Evolutionary conservation across 768 basidiomycete genomes (phyloP).

Genomic region (Tephrocybe sp.): DNA sequence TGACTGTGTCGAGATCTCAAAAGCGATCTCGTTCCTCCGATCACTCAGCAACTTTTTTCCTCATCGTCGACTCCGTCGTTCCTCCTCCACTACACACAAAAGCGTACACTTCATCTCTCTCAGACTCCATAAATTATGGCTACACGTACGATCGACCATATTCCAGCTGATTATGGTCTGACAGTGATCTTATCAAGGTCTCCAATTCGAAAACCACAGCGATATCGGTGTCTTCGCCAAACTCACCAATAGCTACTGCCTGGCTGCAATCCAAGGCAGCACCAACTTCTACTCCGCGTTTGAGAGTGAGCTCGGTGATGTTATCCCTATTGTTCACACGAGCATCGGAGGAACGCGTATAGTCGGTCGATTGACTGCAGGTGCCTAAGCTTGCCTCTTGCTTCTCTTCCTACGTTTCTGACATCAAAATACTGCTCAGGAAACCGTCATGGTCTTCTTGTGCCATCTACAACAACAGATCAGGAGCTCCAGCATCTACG

Average conservation of each 20-base stretch:
- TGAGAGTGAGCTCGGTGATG: constrained; percentile 90
- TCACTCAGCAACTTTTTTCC: constrained; percentile 13
- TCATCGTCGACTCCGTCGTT: constrained; percentile 10
- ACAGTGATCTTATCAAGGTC: constrained; percentile 48
- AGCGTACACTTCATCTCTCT: constrained; percentile 2
- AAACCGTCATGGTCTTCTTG: constrained; percentile 95
- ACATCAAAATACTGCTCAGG: constrained; percentile 41
- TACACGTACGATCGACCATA: constrained; percentile 38
- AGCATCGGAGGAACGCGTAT: constrained; percentile 94
- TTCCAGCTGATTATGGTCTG: constrained; percentile 12
- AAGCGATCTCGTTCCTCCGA: constrained; percentile 6
- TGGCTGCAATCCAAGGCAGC: constrained; percentile 90
- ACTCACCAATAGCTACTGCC: constrained; percentile 97
- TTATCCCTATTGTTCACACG: constrained; percentile 95
- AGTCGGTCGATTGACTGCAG: constrained; percentile 89
- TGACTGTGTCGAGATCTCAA: constrained; percentile 18
- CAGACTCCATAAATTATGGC: constrained; percentile 35
- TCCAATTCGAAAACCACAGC: constrained; percentile 92
- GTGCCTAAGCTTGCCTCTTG: constrained; percentile 35
- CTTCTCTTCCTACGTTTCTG: neutral
- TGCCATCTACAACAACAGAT: constrained; percentile 94
- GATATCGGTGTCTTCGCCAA: constrained; percentile 98
- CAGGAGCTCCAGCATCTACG: constrained; percentile 98
- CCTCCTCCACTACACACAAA: constrained; percentile 6
- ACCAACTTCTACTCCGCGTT: constrained; percentile 98